Conservation (phyloP, 495 filamentous ascomycete genomes). For the Lasiosphaeriaceae sp. region DNA sequence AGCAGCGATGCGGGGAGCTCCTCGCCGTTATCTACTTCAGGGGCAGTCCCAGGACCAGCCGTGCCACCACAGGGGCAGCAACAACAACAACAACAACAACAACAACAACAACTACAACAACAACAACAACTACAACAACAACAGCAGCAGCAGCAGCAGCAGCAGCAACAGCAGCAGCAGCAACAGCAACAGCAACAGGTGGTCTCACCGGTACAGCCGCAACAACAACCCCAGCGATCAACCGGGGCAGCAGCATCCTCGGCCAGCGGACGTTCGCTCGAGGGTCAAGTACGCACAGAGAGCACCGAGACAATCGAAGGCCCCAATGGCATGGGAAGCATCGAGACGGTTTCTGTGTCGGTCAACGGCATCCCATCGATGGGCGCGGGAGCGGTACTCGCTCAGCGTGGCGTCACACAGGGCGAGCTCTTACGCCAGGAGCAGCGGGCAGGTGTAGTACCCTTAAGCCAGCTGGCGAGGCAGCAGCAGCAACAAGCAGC, state of each 20-base stretch:
- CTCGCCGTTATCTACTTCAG: conserved; percentile 20
- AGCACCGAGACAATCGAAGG: conserved; percentile 67
- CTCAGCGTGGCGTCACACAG: conserved; percentile 59
- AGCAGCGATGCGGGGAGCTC: conserved; percentile 21
- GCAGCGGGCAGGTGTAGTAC: conserved; percentile 67
- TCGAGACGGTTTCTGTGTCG: conserved; percentile 67
- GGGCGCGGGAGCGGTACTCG: conserved; percentile 26
- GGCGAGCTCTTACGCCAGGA: conserved; percentile 76
- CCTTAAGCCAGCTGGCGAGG: conserved; percentile 43
- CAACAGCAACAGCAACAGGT: conserved; percentile 5
- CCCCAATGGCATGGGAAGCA: conserved; percentile 63
- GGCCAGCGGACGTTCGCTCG: conserved; percentile 28
- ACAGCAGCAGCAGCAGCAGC: conserved; percentile 3
- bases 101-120: conserved; percentile 13
- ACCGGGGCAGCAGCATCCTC: conserved; percentile 4
- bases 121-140: conserved; percentile 8
- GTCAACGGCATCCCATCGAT: conserved; percentile 58
- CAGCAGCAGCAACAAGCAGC: conserved; percentile 19
- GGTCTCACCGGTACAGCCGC: not conserved
- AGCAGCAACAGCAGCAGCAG: conserved; percentile 15
- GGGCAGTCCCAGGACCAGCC: not conserved
- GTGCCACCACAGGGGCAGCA: conserved; percentile 6
- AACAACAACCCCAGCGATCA: conserved; percentile 9
- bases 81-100: conserved; percentile 15
- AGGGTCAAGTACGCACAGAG: conserved; percentile 59